Evolutionary conservation across 176 grass and related monocot genomes (phyloP).

Genomic region (barley (Hordeum vulgare)): DNA sequence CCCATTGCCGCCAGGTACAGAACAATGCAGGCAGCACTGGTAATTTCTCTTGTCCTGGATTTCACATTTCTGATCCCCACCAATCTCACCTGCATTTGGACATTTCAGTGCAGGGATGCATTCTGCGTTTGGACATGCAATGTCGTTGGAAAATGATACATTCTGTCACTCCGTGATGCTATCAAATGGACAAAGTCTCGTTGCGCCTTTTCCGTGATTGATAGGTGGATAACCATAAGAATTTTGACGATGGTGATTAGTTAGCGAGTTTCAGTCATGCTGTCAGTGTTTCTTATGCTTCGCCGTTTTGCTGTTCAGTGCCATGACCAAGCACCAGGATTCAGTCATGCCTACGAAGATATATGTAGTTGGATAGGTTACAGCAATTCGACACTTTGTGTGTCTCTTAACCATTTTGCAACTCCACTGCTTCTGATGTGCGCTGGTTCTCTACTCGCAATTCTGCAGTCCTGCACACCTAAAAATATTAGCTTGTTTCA

Average conservation of each 20-base stretch:
- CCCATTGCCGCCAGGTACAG: not conserved
- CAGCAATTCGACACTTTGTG: not conserved
- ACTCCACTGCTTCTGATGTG: not conserved
- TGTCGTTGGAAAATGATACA: not conserved
- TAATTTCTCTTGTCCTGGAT: not conserved
- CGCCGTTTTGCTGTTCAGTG: not conserved
- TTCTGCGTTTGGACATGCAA: not conserved
- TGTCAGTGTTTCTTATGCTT: not conserved
- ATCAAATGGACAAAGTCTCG: not conserved
- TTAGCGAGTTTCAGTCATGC: not conserved
- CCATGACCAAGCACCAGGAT: not conserved
- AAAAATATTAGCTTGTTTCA: not conserved
- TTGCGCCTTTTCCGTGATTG: not conserved
- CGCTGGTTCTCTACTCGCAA: not conserved
- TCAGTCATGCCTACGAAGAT: not conserved
- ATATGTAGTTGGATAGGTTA: not conserved
- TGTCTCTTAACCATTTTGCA: not conserved
- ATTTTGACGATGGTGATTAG: not conserved
- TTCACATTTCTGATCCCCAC: not conserved
- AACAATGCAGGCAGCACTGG: not conserved
- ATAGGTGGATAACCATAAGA: not conserved
- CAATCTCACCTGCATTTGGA: not conserved
- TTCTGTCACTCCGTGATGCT: not conserved
- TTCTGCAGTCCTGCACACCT: not conserved
- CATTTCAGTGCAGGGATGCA: not conserved